phyloP scores from a whole-genome alignment of 495 filamentous ascomycete genomes.

The Lepraria neglecta region DNA sequence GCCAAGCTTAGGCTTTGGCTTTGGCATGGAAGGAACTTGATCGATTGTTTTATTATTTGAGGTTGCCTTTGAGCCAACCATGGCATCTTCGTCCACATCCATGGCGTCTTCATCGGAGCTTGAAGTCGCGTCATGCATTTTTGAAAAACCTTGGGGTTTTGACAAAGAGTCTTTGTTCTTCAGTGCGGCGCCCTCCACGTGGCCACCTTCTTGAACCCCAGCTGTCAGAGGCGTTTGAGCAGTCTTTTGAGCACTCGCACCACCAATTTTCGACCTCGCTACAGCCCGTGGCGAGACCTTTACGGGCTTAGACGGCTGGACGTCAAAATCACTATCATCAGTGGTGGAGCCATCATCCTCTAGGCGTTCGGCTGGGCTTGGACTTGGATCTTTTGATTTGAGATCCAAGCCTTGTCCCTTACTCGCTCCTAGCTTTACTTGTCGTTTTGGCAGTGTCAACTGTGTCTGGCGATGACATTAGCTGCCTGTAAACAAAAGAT shows the following conservation, averaged over 20 bases:
- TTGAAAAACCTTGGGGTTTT: background rate
- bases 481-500: background rate
- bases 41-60: background rate
- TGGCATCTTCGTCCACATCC: background rate
- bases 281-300: background rate
- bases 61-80: background rate
- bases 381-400: background rate
- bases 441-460: conserved; percentile 9
- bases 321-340: conserved; percentile 22
- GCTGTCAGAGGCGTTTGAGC: background rate
- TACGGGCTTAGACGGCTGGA: conserved; percentile 1
- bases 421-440: background rate
- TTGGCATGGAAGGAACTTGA: conserved; percentile 1
- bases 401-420: background rate
- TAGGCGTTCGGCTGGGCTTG: background rate
- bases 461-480: conserved; percentile 10
- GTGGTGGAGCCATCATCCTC: conserved; percentile 22
- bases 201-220: background rate
- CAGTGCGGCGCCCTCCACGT: background rate
- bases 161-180: background rate
- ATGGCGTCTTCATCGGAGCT: background rate
- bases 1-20: conserved; percentile 28
- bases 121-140: background rate
- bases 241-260: background rate
- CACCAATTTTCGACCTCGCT: background rate